Evolutionary conservation across 2,329 filamentous ascomycete species (phyloP).

Genomic region (Trichoderma brevicompactum): DNA sequence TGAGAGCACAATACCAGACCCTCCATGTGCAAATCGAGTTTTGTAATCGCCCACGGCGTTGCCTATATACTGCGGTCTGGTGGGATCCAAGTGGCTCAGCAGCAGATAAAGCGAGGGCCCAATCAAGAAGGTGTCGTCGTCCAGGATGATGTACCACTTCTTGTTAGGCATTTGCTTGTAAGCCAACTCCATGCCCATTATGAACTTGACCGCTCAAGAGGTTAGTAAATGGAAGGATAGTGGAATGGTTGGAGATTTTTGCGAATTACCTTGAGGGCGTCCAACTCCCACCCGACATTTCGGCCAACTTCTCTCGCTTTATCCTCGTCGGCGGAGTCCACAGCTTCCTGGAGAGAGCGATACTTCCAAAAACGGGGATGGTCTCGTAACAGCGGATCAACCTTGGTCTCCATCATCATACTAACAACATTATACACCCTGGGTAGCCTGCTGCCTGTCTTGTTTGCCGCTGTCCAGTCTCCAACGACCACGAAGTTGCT

Average conservation of each 20-base stretch:
- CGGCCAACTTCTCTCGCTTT: slow-evolving; percentile 45
- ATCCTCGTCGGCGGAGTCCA: slow-evolving; percentile 45
- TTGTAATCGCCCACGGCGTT: slow-evolving; percentile 62
- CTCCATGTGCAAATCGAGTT: slow-evolving; percentile 60
- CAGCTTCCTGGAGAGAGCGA: slow-evolving; percentile 44
- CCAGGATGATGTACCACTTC: slow-evolving; percentile 63
- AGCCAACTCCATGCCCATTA: slow-evolving; percentile 58
- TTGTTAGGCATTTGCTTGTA: slow-evolving; percentile 56
- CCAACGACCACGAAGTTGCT: slow-evolving; percentile 54
- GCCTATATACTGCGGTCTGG: slow-evolving; percentile 55
- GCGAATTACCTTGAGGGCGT: slow-evolving; percentile 52
- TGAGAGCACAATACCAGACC: slow-evolving; percentile 59
- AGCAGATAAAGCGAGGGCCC: slow-evolving; percentile 53
- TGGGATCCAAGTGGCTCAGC: slow-evolving; percentile 54
- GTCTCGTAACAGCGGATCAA: slow-evolving; percentile 35
- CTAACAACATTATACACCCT: slow-evolving; percentile 48
- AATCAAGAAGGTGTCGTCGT: slow-evolving; percentile 62
- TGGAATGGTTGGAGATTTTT: neutral
- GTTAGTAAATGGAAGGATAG: neutral
- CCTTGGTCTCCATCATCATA: slow-evolving; percentile 42
- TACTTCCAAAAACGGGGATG: slow-evolving; percentile 50
- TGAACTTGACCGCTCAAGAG: slow-evolving; percentile 47
- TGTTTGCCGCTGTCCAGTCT: slow-evolving; percentile 51
- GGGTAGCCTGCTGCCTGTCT: slow-evolving; percentile 40
- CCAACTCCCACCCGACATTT: slow-evolving; percentile 53